phyloP scores from a whole-genome alignment of 345 rosid genomes.

The Carallia brachiata region DNA sequence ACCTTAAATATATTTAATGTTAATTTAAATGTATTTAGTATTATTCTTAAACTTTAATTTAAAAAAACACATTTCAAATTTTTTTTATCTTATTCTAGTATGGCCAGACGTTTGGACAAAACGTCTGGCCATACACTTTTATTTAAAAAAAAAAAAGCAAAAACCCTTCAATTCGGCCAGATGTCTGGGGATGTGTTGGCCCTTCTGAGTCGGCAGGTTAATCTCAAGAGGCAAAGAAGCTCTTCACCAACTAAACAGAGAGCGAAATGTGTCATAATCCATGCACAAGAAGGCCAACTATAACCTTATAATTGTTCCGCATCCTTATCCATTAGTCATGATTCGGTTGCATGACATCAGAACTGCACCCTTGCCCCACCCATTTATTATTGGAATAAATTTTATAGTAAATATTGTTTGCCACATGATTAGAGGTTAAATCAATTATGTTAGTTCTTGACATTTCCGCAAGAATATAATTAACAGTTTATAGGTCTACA shows the following conservation, averaged over 20 bases:
- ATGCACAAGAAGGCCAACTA: not conserved
- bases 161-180: conserved; percentile 17
- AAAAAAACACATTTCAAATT: too few species aligned
- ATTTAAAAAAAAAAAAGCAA: too few species aligned
- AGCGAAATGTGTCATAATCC: conserved; percentile 15
- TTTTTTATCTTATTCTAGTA: too few species aligned
- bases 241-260: conserved; percentile 17
- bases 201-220: conserved; percentile 1
- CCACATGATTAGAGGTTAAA: too few species aligned
- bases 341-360: conserved; percentile 8
- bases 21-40: too few species aligned
- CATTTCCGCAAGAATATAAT: too few species aligned
- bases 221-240: not conserved
- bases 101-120: too few species aligned
- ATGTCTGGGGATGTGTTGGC: conserved; percentile 41
- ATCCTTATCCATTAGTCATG: conserved; percentile 20
- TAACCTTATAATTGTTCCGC: not conserved
- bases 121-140: too few species aligned
- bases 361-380: not conserved
- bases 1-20: too few species aligned
- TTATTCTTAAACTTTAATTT: too few species aligned
- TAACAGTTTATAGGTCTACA: too few species aligned
- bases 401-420: not conserved
- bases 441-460: too few species aligned
- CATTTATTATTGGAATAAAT: not conserved